phyloP scores from a whole-genome alignment of 1,284 basidiomycete genomes.

The Vanrija sp. region DNA sequence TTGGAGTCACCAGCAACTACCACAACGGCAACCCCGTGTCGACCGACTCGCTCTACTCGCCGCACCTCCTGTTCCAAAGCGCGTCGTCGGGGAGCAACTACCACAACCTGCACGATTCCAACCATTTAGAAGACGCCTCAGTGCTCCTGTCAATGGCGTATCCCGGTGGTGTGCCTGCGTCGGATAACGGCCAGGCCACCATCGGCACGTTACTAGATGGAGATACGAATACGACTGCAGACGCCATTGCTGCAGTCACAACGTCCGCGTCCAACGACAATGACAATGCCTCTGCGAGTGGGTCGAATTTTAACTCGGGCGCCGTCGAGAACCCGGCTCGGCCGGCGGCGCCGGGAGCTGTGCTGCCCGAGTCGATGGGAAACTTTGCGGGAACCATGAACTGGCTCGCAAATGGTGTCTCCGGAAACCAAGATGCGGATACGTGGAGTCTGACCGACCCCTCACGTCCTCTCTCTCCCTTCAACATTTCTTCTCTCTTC shows the following conservation, averaged over 20 bases:
- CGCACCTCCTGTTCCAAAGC: conserved; percentile 38
- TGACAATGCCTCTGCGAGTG: conserved; percentile 1
- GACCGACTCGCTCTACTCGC: conserved; percentile 28
- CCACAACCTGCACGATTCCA: conserved; percentile 33
- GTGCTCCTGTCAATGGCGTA: conserved; percentile 49
- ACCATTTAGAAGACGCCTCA: conserved; percentile 48
- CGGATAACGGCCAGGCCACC: conserved; percentile 22
- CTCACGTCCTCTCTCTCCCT: conserved; percentile 28
- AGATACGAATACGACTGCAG: background rate
- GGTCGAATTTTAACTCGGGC: conserved; percentile 22
- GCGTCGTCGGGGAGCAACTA: conserved; percentile 13
- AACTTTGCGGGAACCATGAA: conserved; percentile 41
- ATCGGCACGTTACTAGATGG: conserved; percentile 29
- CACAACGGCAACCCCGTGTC: conserved; percentile 24
- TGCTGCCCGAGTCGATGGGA: conserved; percentile 31
- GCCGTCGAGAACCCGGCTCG: conserved; percentile 27
- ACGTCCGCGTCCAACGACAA: conserved; percentile 1
- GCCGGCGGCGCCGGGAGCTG: conserved; percentile 26
- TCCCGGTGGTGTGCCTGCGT: conserved; percentile 28
- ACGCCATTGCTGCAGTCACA: conserved; percentile 11
- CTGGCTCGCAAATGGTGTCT: conserved; percentile 25
- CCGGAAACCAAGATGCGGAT: background rate
- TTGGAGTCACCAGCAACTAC: conserved; percentile 23
- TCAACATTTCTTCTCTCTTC: conserved; percentile 32
- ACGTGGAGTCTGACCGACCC: conserved; percentile 10